phyloP scores from a whole-genome alignment of 805 yeast genomes.

The Ogataea nitratoaversa region DNA sequence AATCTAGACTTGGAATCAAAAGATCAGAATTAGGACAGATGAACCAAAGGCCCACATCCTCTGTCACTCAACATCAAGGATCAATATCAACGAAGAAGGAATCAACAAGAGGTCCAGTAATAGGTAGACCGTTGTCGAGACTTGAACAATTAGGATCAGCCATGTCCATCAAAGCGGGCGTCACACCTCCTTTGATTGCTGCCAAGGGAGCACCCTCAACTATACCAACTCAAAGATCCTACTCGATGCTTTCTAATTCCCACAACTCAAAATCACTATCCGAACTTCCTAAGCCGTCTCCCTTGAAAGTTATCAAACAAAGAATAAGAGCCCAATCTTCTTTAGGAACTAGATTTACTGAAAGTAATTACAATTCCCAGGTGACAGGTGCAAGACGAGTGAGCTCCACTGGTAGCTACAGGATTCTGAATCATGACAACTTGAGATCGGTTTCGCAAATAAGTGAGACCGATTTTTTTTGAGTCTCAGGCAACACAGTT shows the following conservation, averaged over 20 bases:
- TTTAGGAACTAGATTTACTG: slow-evolving; percentile 7
- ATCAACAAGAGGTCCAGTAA: not conserved
- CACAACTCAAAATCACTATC: slow-evolving; percentile 5
- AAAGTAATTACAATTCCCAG: not conserved
- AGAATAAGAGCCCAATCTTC: slow-evolving; percentile 22
- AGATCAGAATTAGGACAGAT: slow-evolving; percentile 10
- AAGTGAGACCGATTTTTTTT: not conserved
- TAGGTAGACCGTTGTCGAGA: slow-evolving; percentile 11
- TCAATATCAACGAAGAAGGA: not conserved
- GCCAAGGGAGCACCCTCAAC: not conserved
- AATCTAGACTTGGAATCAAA: slow-evolving; percentile 20
- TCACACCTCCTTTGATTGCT: not conserved
- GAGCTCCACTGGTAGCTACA: slow-evolving; percentile 2
- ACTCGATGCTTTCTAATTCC: not conserved
- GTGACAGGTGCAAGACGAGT: slow-evolving; percentile 4
- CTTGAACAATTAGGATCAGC: slow-evolving; percentile 10
- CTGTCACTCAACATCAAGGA: not conserved
- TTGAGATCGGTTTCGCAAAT: not conserved
- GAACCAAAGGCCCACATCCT: slow-evolving; percentile 1
- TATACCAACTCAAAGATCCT: not conserved
- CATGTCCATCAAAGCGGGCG: slow-evolving; percentile 4
- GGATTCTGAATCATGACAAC: not conserved
- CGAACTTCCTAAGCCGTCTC: slow-evolving; percentile 17
- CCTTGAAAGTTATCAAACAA: slow-evolving; percentile 17
- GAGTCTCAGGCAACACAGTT: too few relatives aligned